Percentiles rank a stretch among this genome's conserved stretches.
phyloP scores from a whole-genome alignment of 768 basidiomycete species.

The Roridomyces roridus region DNA sequence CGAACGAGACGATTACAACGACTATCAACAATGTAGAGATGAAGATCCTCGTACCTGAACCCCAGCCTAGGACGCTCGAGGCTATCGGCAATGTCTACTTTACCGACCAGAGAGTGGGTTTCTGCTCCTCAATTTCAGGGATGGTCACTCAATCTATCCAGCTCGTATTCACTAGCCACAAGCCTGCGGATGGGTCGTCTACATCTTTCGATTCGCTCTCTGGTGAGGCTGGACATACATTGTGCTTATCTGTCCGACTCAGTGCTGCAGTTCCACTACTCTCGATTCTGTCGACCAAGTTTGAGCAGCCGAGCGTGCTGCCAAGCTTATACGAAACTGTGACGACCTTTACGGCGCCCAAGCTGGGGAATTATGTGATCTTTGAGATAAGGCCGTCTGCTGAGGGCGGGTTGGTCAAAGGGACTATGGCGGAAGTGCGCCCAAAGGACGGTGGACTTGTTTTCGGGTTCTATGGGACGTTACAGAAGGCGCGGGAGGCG shows the following conservation, averaged over 20 bases:
- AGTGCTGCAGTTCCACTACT: slow-evolving; percentile 56
- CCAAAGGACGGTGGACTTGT: slow-evolving; percentile 65
- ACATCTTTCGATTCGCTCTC: slow-evolving; percentile 50
- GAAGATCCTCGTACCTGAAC: slow-evolving; percentile 63
- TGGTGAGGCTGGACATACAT: slow-evolving; percentile 21
- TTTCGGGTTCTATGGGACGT: slow-evolving; percentile 72
- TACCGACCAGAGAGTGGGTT: slow-evolving; percentile 75
- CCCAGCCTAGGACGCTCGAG: slow-evolving; percentile 62
- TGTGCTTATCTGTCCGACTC: neutral
- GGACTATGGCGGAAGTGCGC: slow-evolving; percentile 71
- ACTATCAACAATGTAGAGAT: slow-evolving; percentile 64
- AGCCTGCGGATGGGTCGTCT: slow-evolving; percentile 30
- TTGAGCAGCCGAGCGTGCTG: slow-evolving; percentile 74
- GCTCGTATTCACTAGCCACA: slow-evolving; percentile 64
- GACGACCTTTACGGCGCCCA: slow-evolving; percentile 34
- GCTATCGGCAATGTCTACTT: slow-evolving; percentile 64
- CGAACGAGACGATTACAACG: slow-evolving; percentile 64
- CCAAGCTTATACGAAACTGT: too few relatives aligned
- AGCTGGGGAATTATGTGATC: slow-evolving; percentile 58
- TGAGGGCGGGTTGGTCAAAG: slow-evolving; percentile 69
- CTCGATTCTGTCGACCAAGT: slow-evolving; percentile 70
- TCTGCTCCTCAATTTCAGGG: neutral
- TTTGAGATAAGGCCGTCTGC: slow-evolving; percentile 72
- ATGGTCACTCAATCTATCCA: slow-evolving; percentile 30
- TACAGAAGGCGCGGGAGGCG: slow-evolving; percentile 81